phyloP scores from a whole-genome alignment of 1,284 basidiomycete species.

The Fistulina hepatica region DNA sequence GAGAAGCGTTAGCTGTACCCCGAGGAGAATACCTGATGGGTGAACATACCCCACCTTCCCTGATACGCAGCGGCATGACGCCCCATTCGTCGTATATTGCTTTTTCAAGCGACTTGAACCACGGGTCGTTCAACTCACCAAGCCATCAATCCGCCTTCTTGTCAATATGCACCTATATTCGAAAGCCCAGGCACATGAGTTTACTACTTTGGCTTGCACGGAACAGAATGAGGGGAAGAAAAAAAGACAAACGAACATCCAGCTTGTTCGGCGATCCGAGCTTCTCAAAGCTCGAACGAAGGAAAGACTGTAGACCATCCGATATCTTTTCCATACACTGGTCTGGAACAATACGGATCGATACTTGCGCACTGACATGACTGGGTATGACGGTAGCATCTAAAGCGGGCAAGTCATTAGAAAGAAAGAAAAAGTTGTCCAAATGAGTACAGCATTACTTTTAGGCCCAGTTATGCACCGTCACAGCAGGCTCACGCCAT shows the following conservation, averaged over 20 bases:
- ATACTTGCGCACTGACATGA: slow-evolving; percentile 73
- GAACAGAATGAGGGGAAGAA: slow-evolving; percentile 1
- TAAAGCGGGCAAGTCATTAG: slow-evolving; percentile 21
- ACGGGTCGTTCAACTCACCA: slow-evolving; percentile 70
- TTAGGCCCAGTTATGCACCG: slow-evolving; percentile 67
- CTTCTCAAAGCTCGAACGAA: slow-evolving; percentile 48
- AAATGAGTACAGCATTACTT: slow-evolving; percentile 35
- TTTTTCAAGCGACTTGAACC: slow-evolving; percentile 75
- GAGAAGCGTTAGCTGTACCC: slow-evolving; percentile 6
- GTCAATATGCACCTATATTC: slow-evolving; percentile 71
- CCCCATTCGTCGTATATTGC: slow-evolving; percentile 84
- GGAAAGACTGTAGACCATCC: slow-evolving; percentile 45
- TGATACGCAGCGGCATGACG: slow-evolving; percentile 72
- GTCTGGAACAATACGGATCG: slow-evolving; percentile 89
- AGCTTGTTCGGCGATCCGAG: slow-evolving; percentile 64
- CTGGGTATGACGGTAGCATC: slow-evolving; percentile 83
- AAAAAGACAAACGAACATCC: slow-evolving; percentile 32
- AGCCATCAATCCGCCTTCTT: slow-evolving; percentile 96
- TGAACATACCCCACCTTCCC: slow-evolving; percentile 83
- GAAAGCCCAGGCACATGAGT: too few relatives aligned
- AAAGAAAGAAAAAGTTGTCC: not conserved
- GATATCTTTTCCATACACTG: slow-evolving; percentile 73
- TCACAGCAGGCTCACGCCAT: slow-evolving; percentile 73
- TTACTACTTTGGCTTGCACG: too few relatives aligned
- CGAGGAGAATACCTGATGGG: slow-evolving; percentile 10